A percentile compares a stretch with the other conserved stretches of the same genome.
Conservation (phyloP, 306 rosid species). For the Castanea mollissima region DNA sequence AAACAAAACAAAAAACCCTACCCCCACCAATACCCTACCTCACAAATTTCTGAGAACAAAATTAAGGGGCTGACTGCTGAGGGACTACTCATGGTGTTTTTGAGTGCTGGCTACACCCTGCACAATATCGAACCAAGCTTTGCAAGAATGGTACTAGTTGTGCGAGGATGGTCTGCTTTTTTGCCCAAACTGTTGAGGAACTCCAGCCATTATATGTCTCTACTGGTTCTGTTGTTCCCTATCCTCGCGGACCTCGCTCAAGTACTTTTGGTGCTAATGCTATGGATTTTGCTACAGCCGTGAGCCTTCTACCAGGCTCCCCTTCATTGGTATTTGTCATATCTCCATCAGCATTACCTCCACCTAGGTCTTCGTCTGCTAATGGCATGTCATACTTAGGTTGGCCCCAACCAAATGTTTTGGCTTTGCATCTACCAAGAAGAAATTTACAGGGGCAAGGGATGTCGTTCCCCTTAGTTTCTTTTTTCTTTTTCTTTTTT, state of each 20-base stretch:
- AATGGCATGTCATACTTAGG: conserved; percentile 68
- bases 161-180: conserved; percentile 85
- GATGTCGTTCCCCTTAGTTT: too few species aligned
- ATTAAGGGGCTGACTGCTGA: too few species aligned
- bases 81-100: conserved; percentile 69
- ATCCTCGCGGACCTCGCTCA: conserved; percentile 47
- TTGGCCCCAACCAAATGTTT: conserved; percentile 92
- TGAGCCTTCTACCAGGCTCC: conserved; percentile 85
- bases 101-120: conserved; percentile 97
- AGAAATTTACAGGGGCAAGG: conserved; percentile 52
- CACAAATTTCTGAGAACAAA: too few species aligned
- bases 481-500: too few species aligned
- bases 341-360: conserved; percentile 87
- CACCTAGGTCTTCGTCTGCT: conserved; percentile 87
- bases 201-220: conserved; percentile 90
- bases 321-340: conserved; percentile 79
- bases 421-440: conserved; percentile 81
- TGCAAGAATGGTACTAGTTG: conserved; percentile 90
- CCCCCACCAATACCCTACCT: too few species aligned
- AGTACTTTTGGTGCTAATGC: too few species aligned
- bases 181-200: conserved; percentile 84
- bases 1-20: too few species aligned
- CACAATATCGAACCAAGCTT: conserved; percentile 85
- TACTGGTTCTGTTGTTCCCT: conserved; percentile 88
- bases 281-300: conserved; percentile 52